Percentiles rank a stretch among this genome's conserved stretches.
Conservation (phyloP, 129 eudicot genomes). For the Artemisia tridentata region DNA sequence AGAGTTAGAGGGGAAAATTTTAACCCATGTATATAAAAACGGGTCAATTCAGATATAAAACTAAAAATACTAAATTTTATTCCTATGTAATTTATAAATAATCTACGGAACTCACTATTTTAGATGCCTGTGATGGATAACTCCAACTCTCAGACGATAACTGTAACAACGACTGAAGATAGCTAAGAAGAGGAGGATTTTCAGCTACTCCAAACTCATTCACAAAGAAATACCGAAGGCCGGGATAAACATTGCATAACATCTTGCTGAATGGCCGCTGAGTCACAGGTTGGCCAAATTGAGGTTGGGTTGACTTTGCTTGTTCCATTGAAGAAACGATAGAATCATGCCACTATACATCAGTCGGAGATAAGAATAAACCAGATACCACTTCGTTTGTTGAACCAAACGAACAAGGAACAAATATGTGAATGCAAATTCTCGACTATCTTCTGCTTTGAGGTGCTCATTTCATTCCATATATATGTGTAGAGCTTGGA, state of each 20-base stretch:
- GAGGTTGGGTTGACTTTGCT: constrained; percentile 25
- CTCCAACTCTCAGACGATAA: constrained; percentile 41
- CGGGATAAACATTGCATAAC: constrained; percentile 54
- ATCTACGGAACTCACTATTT: constrained; percentile 40
- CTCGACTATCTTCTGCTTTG: constrained; percentile 48
- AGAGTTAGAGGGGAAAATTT: no score
- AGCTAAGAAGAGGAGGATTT: constrained; percentile 50
- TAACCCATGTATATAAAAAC: constrained; percentile 1
- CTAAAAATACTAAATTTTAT: not conserved
- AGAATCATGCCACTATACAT: constrained; percentile 74
- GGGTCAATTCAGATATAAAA: not conserved
- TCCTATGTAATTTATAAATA: no score
- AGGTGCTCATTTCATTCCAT: constrained; percentile 57
- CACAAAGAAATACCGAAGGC: constrained; percentile 70
- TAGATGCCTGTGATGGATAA: constrained; percentile 56
- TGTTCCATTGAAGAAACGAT: constrained; percentile 42
- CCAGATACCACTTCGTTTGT: constrained; percentile 56
- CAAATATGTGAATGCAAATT: constrained; percentile 51
- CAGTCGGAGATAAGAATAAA: constrained; percentile 52
- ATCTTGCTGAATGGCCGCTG: constrained; percentile 32
- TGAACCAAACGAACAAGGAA: constrained; percentile 41
- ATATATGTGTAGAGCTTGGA: constrained; percentile 60
- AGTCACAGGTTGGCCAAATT: constrained; percentile 19
- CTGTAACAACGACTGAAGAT: constrained; percentile 62
- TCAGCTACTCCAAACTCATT: constrained; percentile 74